These are phyloP conservation scores for Millerozyma acaciae DNA, from an alignment of 805 yeast species.

Conservation along the genomic window DNA sequence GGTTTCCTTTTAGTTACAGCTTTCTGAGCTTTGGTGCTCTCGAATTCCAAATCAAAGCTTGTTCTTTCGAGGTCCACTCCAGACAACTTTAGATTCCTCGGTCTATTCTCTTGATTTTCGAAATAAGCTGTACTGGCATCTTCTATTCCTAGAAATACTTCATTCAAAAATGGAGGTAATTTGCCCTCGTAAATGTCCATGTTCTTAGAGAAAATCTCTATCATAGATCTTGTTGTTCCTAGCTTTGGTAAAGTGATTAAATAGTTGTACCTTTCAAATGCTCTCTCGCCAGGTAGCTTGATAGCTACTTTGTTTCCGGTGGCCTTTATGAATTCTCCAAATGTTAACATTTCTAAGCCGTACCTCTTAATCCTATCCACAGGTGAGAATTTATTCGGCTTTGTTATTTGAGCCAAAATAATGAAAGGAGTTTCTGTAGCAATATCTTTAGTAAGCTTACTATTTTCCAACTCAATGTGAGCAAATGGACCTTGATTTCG, in stretches of 20 bases:
- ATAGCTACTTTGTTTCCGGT: background rate
- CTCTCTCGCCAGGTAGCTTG: background rate
- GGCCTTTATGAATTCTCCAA: conserved; percentile 9
- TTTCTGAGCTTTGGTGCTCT: background rate
- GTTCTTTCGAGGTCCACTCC: background rate
- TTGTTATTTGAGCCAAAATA: conserved; percentile 20
- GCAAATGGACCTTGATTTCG: conserved; percentile 1
- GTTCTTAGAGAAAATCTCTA: background rate
- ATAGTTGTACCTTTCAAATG: no score
- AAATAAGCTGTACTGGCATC: background rate
- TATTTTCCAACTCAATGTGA: background rate
- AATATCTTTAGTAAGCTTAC: conserved; percentile 4
- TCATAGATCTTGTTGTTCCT: background rate
- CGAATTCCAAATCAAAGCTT: background rate
- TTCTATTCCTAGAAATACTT: conserved; percentile 3
- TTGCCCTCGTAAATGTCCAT: background rate
- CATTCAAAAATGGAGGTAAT: conserved; percentile 2
- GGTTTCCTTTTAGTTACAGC: background rate
- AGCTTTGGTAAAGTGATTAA: conserved; percentile 3
- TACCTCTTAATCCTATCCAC: conserved; percentile 15
- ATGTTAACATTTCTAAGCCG: conserved; percentile 18
- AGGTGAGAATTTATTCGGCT: conserved; percentile 23
- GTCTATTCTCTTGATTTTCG: conserved; percentile 4
- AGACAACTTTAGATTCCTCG: conserved; percentile 3
- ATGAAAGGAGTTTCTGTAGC: conserved; percentile 7